Evolutionary conservation across 495 filamentous ascomycete species (phyloP).

Genomic region (Pseudomonodictys pantanalensis): DNA sequence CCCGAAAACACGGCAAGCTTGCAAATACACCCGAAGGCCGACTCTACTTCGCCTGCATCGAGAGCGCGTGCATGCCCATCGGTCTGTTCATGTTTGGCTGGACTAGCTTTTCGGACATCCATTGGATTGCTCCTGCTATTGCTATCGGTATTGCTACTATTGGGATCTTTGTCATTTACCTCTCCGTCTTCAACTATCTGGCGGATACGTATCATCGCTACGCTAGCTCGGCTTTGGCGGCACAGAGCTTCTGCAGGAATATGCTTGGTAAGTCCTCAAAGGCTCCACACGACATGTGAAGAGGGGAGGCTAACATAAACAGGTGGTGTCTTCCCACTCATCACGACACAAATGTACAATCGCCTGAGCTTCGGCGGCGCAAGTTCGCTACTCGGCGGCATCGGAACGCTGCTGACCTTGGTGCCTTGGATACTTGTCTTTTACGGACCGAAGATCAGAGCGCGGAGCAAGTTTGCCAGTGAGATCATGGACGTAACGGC

Average conservation of each 20-base stretch:
- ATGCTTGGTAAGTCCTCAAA: slow-evolving; percentile 49
- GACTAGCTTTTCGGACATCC: slow-evolving; percentile 63
- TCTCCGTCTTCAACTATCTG: slow-evolving; percentile 91
- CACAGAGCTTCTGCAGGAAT: slow-evolving; percentile 82
- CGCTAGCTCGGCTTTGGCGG: slow-evolving; percentile 81
- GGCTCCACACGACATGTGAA: neutral
- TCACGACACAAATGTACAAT: slow-evolving; percentile 68
- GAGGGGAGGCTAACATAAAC: neutral
- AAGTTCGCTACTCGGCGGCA: slow-evolving; percentile 70
- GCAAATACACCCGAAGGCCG: slow-evolving; percentile 68
- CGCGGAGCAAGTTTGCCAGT: slow-evolving; percentile 70
- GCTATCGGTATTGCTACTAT: slow-evolving; percentile 73
- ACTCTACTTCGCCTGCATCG: slow-evolving; percentile 78
- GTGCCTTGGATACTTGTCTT: slow-evolving; percentile 87
- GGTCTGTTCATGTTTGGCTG: slow-evolving; percentile 83
- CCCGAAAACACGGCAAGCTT: slow-evolving; percentile 43
- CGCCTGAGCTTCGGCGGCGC: slow-evolving; percentile 70
- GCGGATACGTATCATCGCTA: slow-evolving; percentile 87
- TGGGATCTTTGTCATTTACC: slow-evolving; percentile 84
- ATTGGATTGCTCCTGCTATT: slow-evolving; percentile 75
- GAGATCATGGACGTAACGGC: slow-evolving; percentile 34
- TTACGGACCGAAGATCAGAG: slow-evolving; percentile 74
- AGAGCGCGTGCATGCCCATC: slow-evolving; percentile 65
- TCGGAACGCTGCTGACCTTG: slow-evolving; percentile 66
- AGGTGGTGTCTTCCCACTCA: slow-evolving; percentile 77